These are phyloP conservation scores for Helotiales sp. DNA, from an alignment of 2,329 filamentous ascomycete genomes.

Conservation along the genomic window DNA sequence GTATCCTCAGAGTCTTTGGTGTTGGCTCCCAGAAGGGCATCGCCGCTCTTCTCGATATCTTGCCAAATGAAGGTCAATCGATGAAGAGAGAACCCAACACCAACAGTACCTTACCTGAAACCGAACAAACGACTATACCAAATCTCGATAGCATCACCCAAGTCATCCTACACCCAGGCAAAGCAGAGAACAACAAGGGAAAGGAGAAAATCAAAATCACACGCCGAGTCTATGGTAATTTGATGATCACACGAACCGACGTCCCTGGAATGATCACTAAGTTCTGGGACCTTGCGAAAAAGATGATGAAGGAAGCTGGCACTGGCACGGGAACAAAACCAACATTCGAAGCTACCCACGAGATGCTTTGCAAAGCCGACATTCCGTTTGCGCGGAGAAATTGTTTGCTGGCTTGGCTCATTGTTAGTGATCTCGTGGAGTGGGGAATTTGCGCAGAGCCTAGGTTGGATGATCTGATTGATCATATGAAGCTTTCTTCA, in stretches of 20 bases:
- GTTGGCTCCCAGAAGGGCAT: slow-evolving; percentile 3
- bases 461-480: slow-evolving; percentile 1
- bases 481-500: slow-evolving; percentile 2
- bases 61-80: not conserved
- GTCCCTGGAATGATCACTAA: slow-evolving; percentile 5
- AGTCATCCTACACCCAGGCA: too few relatives aligned
- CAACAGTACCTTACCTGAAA: too few relatives aligned
- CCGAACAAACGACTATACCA: too few relatives aligned
- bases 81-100: too few relatives aligned
- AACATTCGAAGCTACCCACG: slow-evolving; percentile 4
- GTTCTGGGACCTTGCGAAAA: slow-evolving; percentile 5
- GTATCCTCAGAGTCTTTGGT: slow-evolving; percentile 10
- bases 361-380: not conserved
- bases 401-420: slow-evolving; percentile 11
- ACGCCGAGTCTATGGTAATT: slow-evolving; percentile 6
- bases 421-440: slow-evolving; percentile 12
- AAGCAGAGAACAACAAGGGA: too few relatives aligned
- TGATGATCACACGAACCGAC: slow-evolving; percentile 7
- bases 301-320: not conserved
- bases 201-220: not conserved
- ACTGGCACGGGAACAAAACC: not conserved
- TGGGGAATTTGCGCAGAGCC: slow-evolving; percentile 8
- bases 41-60: not conserved
- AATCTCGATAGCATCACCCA: not conserved
- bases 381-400: slow-evolving; percentile 1